Base-by-base conservation (phyloP, 208 protist genomes). In the Spongospora subterranea region DNA sequence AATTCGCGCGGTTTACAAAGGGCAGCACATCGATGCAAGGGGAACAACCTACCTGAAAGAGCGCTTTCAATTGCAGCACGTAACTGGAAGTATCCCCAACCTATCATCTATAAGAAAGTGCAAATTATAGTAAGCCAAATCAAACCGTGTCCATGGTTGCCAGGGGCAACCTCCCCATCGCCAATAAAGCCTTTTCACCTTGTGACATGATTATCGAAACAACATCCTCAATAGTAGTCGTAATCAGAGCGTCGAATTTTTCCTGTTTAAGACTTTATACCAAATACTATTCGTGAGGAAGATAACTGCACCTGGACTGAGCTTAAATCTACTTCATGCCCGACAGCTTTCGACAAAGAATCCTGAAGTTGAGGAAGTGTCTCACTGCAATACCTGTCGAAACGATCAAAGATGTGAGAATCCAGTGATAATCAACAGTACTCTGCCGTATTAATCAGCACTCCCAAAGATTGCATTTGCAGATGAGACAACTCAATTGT, bases 391-490 rank as follows among this genome's bases (percentile, higher is more conserved):
- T 82, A 82, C 71, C 71, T 82, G n/a, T 40, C 6, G 71, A 35
- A 82, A 20, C 11, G n/a, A n/a, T n/a, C n/a, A 35, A 35, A 6
- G 35, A 45, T 82, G 11, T 43, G 17, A 45, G 71, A 6, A 82
- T 82, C 35, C 35, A 13, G 35, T 39, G 71, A 20, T 45, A 40
- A 20, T 6, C 13, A 20, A 82, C 71, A 43, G 29, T 82, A 82
- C 71, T 82, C 71, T 82, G 71, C 71, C n/a, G 71, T 82, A 43
- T 82, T 82, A n/a, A 82, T 82, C 71, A 82, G 71, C 6, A 82
- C n/a, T 6, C 71, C 71, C 13, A 82, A 43, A 6, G 71, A 82
- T 35, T 82, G 71, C n/a, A 82, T 20, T 43, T 82, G 71, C 35
- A 43, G 13, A 82, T 35, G n/a, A 20, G 71, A 40, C n/a, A 82